These are phyloP conservation scores for Debaryomycetaceae sp. DNA, from an alignment of 1,139 yeast genomes.

Conservation along the genomic window DNA sequence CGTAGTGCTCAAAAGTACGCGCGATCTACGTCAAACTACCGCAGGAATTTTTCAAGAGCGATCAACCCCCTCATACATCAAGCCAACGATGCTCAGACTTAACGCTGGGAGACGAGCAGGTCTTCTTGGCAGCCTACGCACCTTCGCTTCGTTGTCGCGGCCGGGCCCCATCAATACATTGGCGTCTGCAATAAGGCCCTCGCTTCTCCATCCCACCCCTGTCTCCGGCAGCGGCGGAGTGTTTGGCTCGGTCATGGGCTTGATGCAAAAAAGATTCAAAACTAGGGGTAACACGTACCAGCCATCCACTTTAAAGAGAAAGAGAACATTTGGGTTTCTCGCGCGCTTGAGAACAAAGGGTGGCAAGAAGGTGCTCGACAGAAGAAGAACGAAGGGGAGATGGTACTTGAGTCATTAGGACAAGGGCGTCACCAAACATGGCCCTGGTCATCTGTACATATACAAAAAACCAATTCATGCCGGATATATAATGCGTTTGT, in stretches of 20 bases:
- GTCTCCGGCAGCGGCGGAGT: constrained; percentile 3
- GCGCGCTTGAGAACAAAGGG: constrained; percentile 78
- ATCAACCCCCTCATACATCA: too few species aligned
- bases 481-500: not conserved
- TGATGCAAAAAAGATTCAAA: constrained; percentile 67
- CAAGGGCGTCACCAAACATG: not conserved
- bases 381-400: constrained; percentile 86
- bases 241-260: constrained; percentile 20
- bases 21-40: too few species aligned
- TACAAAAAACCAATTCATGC: not conserved
- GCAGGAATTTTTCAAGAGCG: too few species aligned
- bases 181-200: constrained; percentile 1
- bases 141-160: constrained; percentile 15
- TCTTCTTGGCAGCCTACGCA: constrained; percentile 8
- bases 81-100: too few species aligned
- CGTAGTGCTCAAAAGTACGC: constrained; percentile 8
- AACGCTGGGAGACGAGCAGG: constrained; percentile 2
- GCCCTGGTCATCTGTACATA: not conserved
- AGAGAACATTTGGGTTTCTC: constrained; percentile 85
- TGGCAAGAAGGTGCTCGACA: constrained; percentile 74
- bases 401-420: constrained; percentile 82
- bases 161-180: constrained; percentile 9
- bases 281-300: constrained; percentile 93
- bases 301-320: constrained; percentile 86
- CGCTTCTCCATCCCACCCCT: not conserved